phyloP scores from a whole-genome alignment of 2,329 filamentous ascomycete species.

The Ophiobolus disseminans region DNA sequence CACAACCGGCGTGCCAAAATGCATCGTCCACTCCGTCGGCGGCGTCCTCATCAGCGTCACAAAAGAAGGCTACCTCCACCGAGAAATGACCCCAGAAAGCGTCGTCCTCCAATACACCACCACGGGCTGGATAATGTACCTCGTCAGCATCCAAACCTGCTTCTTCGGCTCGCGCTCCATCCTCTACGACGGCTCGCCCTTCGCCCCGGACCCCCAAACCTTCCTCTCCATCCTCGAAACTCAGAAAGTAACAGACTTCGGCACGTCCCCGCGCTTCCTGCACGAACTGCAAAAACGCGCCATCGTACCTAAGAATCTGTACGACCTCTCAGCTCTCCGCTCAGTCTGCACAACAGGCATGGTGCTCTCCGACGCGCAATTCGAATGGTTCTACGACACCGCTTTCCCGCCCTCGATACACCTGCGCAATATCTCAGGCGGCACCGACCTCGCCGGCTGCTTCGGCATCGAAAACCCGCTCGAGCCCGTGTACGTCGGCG shows the following conservation, averaged over 20 bases:
- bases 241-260: conserved; percentile 73
- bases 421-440: conserved; percentile 76
- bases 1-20: conserved; percentile 84
- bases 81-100: conserved; percentile 53
- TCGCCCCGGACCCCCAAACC: conserved; percentile 70
- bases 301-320: conserved; percentile 67
- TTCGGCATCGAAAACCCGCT: conserved; percentile 71
- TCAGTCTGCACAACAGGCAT: conserved; percentile 78
- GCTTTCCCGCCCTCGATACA: conserved; percentile 73
- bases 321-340: conserved; percentile 67
- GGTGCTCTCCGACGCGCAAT: conserved; percentile 78
- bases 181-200: conserved; percentile 85
- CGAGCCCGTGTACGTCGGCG: conserved; percentile 68
- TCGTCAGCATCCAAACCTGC: conserved; percentile 66
- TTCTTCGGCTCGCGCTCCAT: conserved; percentile 67
- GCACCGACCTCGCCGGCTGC: conserved; percentile 76
- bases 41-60: conserved; percentile 65
- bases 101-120: conserved; percentile 66
- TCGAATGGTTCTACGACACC: conserved; percentile 79
- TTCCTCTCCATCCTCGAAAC: conserved; percentile 69
- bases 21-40: conserved; percentile 80
- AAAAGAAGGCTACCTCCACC: conserved; percentile 68
- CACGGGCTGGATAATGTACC: conserved; percentile 82
- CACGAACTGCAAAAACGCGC: conserved; percentile 72
- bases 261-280: conserved; percentile 78